A percentile compares a stretch with the other conserved stretches of the same genome.
phyloP scores from a whole-genome alignment of 2,329 filamentous ascomycete genomes.

The Neopestalotiopsis sp. region DNA sequence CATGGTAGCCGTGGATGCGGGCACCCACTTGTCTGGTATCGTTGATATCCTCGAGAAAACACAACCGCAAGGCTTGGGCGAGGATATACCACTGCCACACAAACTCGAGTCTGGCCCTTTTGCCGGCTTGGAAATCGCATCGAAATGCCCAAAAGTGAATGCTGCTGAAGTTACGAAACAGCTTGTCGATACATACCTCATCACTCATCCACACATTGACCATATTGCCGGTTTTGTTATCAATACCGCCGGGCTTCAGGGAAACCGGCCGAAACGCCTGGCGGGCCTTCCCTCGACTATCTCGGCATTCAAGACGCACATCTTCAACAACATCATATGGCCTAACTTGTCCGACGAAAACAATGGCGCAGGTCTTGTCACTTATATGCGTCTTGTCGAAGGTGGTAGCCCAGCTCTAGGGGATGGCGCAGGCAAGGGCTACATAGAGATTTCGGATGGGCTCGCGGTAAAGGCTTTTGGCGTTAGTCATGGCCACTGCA shows the following conservation, averaged over 20 bases:
- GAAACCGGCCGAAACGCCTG: constrained; percentile 81
- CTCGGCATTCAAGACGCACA: constrained; percentile 86
- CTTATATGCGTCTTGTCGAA: constrained; percentile 86
- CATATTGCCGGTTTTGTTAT: constrained; percentile 91
- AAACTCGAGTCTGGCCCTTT: constrained; percentile 76
- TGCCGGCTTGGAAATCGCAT: constrained; percentile 74
- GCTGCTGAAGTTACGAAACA: constrained; percentile 79
- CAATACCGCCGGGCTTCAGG: constrained; percentile 87
- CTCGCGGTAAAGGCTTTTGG: constrained; percentile 87
- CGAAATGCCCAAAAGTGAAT: constrained; percentile 73
- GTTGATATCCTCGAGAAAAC: constrained; percentile 74
- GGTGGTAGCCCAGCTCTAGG: constrained; percentile 86
- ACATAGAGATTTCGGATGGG: constrained; percentile 86
- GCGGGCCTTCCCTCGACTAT: constrained; percentile 90
- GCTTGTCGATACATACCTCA: constrained; percentile 85
- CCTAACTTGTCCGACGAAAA: constrained; percentile 97
- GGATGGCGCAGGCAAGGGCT: constrained; percentile 79
- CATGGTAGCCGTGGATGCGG: constrained; percentile 90
- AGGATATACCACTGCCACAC: constrained; percentile 50
- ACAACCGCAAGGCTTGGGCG: constrained; percentile 42
- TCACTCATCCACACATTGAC: constrained; percentile 97
- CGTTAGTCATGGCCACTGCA: constrained; percentile 89
- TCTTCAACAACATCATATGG: constrained; percentile 99
- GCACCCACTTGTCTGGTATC: constrained; percentile 86
- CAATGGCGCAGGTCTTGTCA: constrained; percentile 89